Evolutionary conservation across 2,329 filamentous ascomycete genomes (phyloP).

Genomic region (Diaporthe velutina): DNA sequence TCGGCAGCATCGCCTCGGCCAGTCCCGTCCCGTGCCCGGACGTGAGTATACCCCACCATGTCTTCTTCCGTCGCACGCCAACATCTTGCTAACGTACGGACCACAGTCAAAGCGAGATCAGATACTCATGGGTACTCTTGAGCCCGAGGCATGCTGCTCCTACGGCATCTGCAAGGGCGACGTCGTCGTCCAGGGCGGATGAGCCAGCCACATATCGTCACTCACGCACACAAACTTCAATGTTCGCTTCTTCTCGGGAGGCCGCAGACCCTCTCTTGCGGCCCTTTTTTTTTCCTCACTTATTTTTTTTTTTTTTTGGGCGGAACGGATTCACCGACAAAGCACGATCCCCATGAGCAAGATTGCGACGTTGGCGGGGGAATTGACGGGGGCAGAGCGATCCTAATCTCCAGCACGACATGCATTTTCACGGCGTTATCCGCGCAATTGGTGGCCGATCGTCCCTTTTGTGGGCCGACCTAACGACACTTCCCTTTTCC

Average conservation of each 20-base stretch:
- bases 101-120: constrained; percentile 36
- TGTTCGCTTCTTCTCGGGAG: constrained; percentile 5
- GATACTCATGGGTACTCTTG: constrained; percentile 35
- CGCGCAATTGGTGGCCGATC: constrained; percentile 13
- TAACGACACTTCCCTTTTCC: not conserved
- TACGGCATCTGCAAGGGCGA: constrained; percentile 41
- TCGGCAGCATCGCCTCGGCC: constrained; percentile 34
- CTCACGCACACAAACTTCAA: not conserved
- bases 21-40: constrained; percentile 39
- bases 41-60: constrained; percentile 21
- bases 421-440: constrained; percentile 34
- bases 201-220: not conserved
- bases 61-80: not conserved
- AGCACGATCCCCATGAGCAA: constrained; percentile 11
- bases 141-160: constrained; percentile 39
- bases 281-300: too few relatives aligned
- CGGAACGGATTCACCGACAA: constrained; percentile 19
- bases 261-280: not conserved
- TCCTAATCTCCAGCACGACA: constrained; percentile 23
- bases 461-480: constrained; percentile 27
- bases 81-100: not conserved
- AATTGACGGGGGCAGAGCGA: constrained; percentile 28
- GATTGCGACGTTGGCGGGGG: constrained; percentile 23
- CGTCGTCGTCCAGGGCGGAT: constrained; percentile 39
- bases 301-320: not conserved